Percentiles rank a stretch among this genome's conserved stretches.
Conservation (phyloP, 768 basidiomycete species). For the Boletus pseudopeckii region DNA sequence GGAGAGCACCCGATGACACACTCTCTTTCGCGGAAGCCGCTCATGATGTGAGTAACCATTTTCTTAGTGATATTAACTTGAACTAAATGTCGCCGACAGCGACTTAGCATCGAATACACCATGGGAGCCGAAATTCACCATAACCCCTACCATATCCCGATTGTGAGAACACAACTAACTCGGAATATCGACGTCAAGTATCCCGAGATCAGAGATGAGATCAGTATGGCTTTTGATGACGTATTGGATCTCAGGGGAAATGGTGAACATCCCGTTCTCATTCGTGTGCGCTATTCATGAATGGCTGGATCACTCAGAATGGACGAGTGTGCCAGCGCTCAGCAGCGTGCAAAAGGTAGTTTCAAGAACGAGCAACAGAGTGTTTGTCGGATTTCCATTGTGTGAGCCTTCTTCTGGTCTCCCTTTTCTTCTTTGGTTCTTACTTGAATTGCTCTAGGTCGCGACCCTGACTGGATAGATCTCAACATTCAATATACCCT, state of each 20-base stretch:
- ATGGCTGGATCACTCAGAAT: slow-evolving; percentile 30
- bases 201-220: slow-evolving; percentile 43
- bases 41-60: slow-evolving; percentile 28
- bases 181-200: slow-evolving; percentile 38
- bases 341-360: slow-evolving; percentile 1
- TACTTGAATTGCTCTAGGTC: too few relatives aligned
- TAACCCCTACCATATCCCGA: slow-evolving; percentile 24
- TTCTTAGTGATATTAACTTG: background rate
- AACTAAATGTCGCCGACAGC: slow-evolving; percentile 20
- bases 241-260: slow-evolving; percentile 24
- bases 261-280: slow-evolving; percentile 3
- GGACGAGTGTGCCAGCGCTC: slow-evolving; percentile 33
- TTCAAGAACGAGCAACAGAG: slow-evolving; percentile 40
- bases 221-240: slow-evolving; percentile 38
- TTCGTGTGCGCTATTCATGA: background rate
- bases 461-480: slow-evolving; percentile 28
- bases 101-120: slow-evolving; percentile 36
- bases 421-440: too few relatives aligned
- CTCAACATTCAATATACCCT: slow-evolving; percentile 31
- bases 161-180: slow-evolving; percentile 22
- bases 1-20: too few relatives aligned
- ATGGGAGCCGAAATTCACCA: slow-evolving; percentile 32
- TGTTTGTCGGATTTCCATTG: slow-evolving; percentile 47
- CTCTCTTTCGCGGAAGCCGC: slow-evolving; percentile 20
- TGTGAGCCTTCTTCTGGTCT: slow-evolving; percentile 31